Percentiles rank a stretch among this genome's conserved stretches.
phyloP scores from a whole-genome alignment of 495 filamentous ascomycete genomes.

The Darksidea phi region DNA sequence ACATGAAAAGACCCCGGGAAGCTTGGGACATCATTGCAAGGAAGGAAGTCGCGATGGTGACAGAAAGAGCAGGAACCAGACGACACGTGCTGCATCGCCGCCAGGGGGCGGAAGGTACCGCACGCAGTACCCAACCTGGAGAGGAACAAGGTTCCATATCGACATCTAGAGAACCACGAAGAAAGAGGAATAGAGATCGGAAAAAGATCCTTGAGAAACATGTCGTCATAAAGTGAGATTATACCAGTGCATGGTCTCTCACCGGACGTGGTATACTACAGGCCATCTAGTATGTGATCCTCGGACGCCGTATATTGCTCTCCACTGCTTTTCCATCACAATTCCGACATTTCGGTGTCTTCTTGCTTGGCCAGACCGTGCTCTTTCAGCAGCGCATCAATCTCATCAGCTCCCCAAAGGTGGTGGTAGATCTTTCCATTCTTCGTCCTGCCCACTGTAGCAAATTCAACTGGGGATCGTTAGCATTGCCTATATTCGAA shows the following conservation, averaged over 20 bases:
- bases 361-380: slow-evolving; percentile 79
- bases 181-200: not conserved
- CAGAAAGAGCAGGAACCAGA: slow-evolving; percentile 1
- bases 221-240: slow-evolving; percentile 1
- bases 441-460: slow-evolving; percentile 93
- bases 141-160: too few species aligned
- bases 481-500: not conserved
- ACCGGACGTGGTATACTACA: slow-evolving; percentile 22
- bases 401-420: slow-evolving; percentile 96
- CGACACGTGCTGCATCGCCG: not conserved
- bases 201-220: not conserved
- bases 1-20: too few species aligned
- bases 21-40: not conserved
- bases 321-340: not conserved
- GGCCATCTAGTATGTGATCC: not conserved
- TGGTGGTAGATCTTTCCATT: slow-evolving; percentile 96
- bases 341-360: slow-evolving; percentile 31
- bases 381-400: slow-evolving; percentile 88
- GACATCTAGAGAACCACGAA: too few species aligned
- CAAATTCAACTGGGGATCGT: slow-evolving; percentile 79
- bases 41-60: not conserved
- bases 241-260: slow-evolving; percentile 5
- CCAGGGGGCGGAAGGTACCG: not conserved
- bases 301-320: not conserved
- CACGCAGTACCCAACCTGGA: not conserved